These are phyloP conservation scores for Neurospora sp. DNA, from an alignment of 2,329 filamentous ascomycete species.

Conservation along the genomic window DNA sequence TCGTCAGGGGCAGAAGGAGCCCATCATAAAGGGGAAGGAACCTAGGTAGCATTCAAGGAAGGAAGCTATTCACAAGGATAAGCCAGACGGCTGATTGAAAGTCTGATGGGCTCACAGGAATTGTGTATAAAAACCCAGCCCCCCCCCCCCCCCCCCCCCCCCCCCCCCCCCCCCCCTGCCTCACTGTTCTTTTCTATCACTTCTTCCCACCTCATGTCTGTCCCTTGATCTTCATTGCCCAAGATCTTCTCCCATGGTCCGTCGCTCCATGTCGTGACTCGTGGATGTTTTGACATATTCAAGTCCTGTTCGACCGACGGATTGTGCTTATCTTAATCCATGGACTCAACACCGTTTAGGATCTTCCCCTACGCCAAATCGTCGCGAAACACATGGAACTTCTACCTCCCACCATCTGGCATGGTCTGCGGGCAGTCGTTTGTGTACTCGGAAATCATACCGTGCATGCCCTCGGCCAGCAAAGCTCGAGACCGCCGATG, in stretches of 20 bases:
- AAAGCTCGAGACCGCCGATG: not conserved
- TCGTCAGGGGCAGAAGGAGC: not conserved
- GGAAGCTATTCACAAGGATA: not conserved
- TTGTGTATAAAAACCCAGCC: too few species aligned
- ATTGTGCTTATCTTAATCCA: not conserved
- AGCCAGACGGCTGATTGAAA: not conserved
- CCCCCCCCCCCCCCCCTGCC: too few species aligned
- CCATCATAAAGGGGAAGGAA: not conserved
- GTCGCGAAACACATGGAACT: not conserved
- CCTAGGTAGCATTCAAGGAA: not conserved
- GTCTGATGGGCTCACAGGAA: too few species aligned
- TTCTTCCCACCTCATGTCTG: not conserved
- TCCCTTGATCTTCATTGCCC: not conserved
- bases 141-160: too few species aligned
- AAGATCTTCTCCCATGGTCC: not conserved
- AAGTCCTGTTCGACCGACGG: not conserved
- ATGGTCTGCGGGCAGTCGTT: not conserved
- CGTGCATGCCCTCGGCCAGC: not conserved
- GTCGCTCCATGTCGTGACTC: not conserved
- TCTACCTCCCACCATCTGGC: not conserved
- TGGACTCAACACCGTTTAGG: not conserved
- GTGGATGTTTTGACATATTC: not conserved
- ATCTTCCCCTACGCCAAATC: not conserved
- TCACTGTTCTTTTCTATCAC: not conserved
- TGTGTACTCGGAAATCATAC: not conserved